Evolutionary conservation across 2,329 filamentous ascomycete species (phyloP).

Genomic region (Cladosporium sp.): DNA sequence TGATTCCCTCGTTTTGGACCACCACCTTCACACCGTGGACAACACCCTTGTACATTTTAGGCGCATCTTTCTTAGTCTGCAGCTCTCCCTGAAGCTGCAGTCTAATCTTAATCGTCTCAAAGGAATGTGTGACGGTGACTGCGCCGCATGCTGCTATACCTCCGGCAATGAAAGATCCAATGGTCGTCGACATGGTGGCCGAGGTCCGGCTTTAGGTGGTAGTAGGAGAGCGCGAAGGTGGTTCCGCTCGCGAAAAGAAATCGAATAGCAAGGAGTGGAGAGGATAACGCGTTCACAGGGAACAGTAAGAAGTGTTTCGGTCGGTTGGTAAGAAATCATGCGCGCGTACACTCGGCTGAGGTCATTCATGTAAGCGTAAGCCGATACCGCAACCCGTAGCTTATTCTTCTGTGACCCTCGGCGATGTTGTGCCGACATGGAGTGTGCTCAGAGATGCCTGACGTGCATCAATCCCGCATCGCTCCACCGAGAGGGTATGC

Average conservation of each 20-base stretch:
- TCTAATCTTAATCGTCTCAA: constrained; percentile 98
- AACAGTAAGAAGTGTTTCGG: background rate
- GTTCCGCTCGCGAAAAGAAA: background rate
- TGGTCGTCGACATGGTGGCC: constrained; percentile 50
- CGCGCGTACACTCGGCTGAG: constrained; percentile 2
- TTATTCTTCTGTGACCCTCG: constrained; percentile 1
- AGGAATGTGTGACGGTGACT: constrained; percentile 95
- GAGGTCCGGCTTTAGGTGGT: background rate
- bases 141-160: constrained; percentile 96
- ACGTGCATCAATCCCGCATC: background rate
- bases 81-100: constrained; percentile 97
- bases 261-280: background rate
- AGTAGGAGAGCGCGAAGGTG: background rate
- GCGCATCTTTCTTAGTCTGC: constrained; percentile 80
- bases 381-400: background rate
- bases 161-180: constrained; percentile 83
- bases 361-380: constrained; percentile 1
- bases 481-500: background rate
- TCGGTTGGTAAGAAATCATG: background rate
- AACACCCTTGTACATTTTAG: constrained; percentile 86
- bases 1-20: constrained; percentile 82
- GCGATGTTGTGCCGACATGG: background rate
- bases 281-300: background rate
- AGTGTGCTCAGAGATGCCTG: background rate
- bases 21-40: constrained; percentile 91